Percentiles rank a stretch among this genome's conserved stretches.
Conservation (phyloP, 345 rosid genomes). For the Rhodamnia rubescens region DNA sequence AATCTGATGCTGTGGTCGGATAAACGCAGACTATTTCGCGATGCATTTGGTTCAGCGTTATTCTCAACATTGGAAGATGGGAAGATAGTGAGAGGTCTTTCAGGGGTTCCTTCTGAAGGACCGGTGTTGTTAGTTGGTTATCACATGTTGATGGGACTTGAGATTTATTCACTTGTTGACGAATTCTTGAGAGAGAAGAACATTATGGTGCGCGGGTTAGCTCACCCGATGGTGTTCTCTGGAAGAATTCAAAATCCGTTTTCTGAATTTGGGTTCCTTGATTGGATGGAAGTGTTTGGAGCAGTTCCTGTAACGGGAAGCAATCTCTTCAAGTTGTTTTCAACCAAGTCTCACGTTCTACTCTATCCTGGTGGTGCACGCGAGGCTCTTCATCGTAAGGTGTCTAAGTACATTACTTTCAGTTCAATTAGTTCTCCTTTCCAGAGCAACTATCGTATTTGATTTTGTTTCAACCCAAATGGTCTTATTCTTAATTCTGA, state of each 20-base stretch:
- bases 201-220: constrained; percentile 35
- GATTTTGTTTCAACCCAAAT: background rate
- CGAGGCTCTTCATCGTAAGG: constrained; percentile 50
- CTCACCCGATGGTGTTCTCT: constrained; percentile 32
- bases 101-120: constrained; percentile 44
- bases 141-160: constrained; percentile 50
- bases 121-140: constrained; percentile 45
- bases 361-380: constrained; percentile 78
- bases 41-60: constrained; percentile 16
- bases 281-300: constrained; percentile 50
- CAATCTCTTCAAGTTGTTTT: constrained; percentile 50
- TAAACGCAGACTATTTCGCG: constrained; percentile 1
- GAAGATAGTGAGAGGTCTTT: constrained; percentile 36
- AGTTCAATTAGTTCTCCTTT: background rate
- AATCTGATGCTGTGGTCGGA: background rate
- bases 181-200: constrained; percentile 27
- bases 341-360: constrained; percentile 52
- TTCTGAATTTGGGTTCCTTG: constrained; percentile 13
- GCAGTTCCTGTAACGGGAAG: constrained; percentile 55
- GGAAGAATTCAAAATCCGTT: constrained; percentile 4
- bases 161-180: constrained; percentile 17
- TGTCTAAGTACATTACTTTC: background rate
- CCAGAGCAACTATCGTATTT: background rate
- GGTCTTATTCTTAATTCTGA: background rate
- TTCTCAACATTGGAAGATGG: constrained; percentile 48